Conservation (phyloP, 495 filamentous ascomycete genomes). For the Lasiosphaeris hirsuta region DNA sequence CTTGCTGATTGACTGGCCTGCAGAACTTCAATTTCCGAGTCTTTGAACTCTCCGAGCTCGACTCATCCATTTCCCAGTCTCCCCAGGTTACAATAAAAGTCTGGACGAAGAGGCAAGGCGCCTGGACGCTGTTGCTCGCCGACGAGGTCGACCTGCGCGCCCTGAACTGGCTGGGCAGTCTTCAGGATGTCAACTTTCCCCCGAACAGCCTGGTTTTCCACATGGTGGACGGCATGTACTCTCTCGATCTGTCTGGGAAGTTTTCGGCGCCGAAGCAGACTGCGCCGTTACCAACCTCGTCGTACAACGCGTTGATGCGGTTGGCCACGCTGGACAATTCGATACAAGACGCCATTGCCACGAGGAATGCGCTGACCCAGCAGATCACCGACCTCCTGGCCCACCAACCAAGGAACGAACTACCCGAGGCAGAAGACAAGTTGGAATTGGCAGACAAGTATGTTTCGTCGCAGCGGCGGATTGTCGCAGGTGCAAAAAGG, state of each 20-base stretch:
- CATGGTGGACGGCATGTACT: conserved; percentile 86
- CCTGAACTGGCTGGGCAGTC: conserved; percentile 75
- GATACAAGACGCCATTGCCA: conserved; percentile 84
- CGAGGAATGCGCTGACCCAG: conserved; percentile 65
- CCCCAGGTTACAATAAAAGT: conserved; percentile 66
- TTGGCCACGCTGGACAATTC: conserved; percentile 87
- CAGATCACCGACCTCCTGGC: conserved; percentile 76
- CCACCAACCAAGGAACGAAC: conserved; percentile 42
- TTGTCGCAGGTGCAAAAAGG: conserved; percentile 56
- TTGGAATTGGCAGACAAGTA: conserved; percentile 56
- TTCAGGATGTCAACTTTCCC: conserved; percentile 78
- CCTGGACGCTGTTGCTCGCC: conserved; percentile 68
- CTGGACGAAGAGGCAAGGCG: conserved; percentile 65
- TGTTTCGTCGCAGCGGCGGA: conserved; percentile 59
- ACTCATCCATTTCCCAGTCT: conserved; percentile 60
- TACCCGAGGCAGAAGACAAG: conserved; percentile 63
- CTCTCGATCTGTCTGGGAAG: conserved; percentile 49
- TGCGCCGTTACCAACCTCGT: conserved; percentile 57
- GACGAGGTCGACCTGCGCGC: conserved; percentile 65
- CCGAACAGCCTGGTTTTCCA: conserved; percentile 84
- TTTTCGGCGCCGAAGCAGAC: conserved; percentile 45
- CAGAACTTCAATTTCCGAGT: conserved; percentile 84
- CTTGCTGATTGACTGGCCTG: not conserved
- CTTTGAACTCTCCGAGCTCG: conserved; percentile 73
- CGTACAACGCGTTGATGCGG: conserved; percentile 88